Evolutionary conservation across 2,329 filamentous ascomycete species (phyloP), one percentile per base, ranked within the genome.

Genomic region (Acarospora socialis): DNA sequence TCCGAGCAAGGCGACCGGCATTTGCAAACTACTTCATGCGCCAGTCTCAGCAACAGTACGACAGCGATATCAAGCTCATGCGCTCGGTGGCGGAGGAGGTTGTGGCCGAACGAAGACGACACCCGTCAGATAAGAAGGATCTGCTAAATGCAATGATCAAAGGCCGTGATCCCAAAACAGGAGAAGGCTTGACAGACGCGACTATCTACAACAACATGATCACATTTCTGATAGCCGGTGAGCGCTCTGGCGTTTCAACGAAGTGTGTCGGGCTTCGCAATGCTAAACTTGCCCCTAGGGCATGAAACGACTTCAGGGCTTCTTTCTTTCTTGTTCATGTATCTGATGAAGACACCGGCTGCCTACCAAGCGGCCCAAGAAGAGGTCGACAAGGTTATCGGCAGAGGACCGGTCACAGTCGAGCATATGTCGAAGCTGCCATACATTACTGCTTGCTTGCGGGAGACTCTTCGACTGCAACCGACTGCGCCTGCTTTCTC

Each of bases 191-290:
- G 41, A 64, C 55, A 4, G 67, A 78, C 4, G 65, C 66, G 7
- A 68, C 70, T 37, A 65, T 79, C 29, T 63, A 77, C 28, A 72
- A 79, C 50, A 76, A 81, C 48, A 72, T 81, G 42, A 68, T 79
- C 32, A 67, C 68, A 2, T 77, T 81, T 59, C 65, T 77, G 23
- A 73, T 73, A 31, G 70, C n/a, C n/a, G n/a, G n/a, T n/a, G n/a
- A n/a, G n/a, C n/a, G n/a, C n/a, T n/a, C n/a, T n/a, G n/a, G n/a
- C n/a, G n/a, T n/a, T n/a, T n/a, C n/a, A n/a, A n/a, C n/a, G n/a
- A n/a, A n/a, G n/a, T n/a, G n/a, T n/a, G n/a, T n/a, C n/a, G n/a
- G n/a, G n/a, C n/a, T n/a, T n/a, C n/a, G n/a, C n/a, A n/a, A n/a
- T n/a, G n/a, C n/a, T n/a, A n/a, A n/a, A n/a, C n/a, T n/a, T n/a